Conservation (phyloP, 306 rosid genomes). For the Begonia peltatifolia region DNA sequence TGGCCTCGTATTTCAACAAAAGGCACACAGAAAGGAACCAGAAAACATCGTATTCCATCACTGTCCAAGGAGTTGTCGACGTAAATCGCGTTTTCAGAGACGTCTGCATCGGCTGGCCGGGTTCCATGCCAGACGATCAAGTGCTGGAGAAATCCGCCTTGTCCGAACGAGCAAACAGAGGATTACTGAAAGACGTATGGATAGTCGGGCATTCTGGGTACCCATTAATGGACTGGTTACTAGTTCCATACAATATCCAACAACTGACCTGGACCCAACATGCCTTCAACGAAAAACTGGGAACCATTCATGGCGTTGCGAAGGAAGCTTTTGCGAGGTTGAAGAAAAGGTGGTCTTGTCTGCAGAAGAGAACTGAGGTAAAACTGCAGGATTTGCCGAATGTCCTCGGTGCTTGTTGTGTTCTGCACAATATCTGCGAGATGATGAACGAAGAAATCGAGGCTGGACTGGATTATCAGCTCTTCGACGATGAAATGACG, state of each 20-base stretch:
- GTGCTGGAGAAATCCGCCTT: slow-evolving; percentile 55
- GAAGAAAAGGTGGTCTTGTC: slow-evolving; percentile 74
- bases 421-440: slow-evolving; percentile 69
- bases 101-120: slow-evolving; percentile 74
- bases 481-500: slow-evolving; percentile 61
- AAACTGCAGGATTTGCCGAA: slow-evolving; percentile 72
- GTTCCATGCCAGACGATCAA: slow-evolving; percentile 51
- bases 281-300: slow-evolving; percentile 50
- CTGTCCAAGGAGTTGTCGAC: slow-evolving; percentile 78
- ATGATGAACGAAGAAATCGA: slow-evolving; percentile 44
- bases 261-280: slow-evolving; percentile 68
- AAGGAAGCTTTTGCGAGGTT: slow-evolving; percentile 54
- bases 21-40: slow-evolving; percentile 73
- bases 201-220: slow-evolving; percentile 55
- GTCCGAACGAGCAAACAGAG: slow-evolving; percentile 32
- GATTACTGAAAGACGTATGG: slow-evolving; percentile 50
- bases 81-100: slow-evolving; percentile 48
- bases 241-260: slow-evolving; percentile 58
- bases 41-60: slow-evolving; percentile 63
- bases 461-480: slow-evolving; percentile 16
- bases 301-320: slow-evolving; percentile 24
- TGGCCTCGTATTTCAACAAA: slow-evolving; percentile 64
- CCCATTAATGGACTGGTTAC: slow-evolving; percentile 59
- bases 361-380: slow-evolving; percentile 74
- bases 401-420: slow-evolving; percentile 81